Conservation (phyloP, 306 rosid genomes). For the Rosa chinensis region DNA sequence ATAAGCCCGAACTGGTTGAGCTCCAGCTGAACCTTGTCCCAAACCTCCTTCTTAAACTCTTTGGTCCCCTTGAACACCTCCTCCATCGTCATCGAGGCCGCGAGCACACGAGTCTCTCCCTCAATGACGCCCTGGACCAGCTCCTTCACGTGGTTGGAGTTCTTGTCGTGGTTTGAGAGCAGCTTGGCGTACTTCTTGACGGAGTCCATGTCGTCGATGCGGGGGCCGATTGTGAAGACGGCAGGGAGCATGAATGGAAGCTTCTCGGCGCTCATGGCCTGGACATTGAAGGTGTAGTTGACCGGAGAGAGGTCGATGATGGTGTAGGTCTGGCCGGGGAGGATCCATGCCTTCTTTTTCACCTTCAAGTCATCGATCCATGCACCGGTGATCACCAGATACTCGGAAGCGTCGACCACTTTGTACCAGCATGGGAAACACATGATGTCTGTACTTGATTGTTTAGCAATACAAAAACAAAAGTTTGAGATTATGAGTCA, state of each 20-base stretch:
- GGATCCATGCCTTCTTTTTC: slow-evolving; percentile 47
- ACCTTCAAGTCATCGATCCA: slow-evolving; percentile 35
- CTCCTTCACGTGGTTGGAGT: slow-evolving; percentile 47
- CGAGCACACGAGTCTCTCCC: slow-evolving; percentile 63
- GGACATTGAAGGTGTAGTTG: slow-evolving; percentile 61
- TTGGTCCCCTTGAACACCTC: slow-evolving; percentile 33
- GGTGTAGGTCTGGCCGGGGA: slow-evolving; percentile 34
- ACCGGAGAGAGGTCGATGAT: slow-evolving; percentile 49
- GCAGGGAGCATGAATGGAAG: slow-evolving; percentile 58
- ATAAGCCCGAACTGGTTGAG: slow-evolving; percentile 52
- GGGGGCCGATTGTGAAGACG: slow-evolving; percentile 58
- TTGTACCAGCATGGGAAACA: slow-evolving; percentile 7
- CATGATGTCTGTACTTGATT: neutral
- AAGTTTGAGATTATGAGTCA: neutral
- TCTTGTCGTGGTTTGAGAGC: slow-evolving; percentile 31
- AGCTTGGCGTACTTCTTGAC: slow-evolving; percentile 50
- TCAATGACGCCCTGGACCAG: slow-evolving; percentile 52
- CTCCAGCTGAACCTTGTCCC: slow-evolving; percentile 50
- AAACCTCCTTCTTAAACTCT: slow-evolving; percentile 53
- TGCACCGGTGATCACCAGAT: slow-evolving; percentile 22
- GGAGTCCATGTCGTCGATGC: slow-evolving; percentile 14
- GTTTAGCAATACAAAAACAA: neutral
- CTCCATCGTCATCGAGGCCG: slow-evolving; percentile 59
- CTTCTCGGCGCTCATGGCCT: slow-evolving; percentile 69
- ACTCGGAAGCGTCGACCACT: slow-evolving; percentile 26